Evolutionary conservation across 108 stramenopile species (phyloP), one percentile per base, ranked within the genome.

Genomic region (Cyclotella atomus): DNA sequence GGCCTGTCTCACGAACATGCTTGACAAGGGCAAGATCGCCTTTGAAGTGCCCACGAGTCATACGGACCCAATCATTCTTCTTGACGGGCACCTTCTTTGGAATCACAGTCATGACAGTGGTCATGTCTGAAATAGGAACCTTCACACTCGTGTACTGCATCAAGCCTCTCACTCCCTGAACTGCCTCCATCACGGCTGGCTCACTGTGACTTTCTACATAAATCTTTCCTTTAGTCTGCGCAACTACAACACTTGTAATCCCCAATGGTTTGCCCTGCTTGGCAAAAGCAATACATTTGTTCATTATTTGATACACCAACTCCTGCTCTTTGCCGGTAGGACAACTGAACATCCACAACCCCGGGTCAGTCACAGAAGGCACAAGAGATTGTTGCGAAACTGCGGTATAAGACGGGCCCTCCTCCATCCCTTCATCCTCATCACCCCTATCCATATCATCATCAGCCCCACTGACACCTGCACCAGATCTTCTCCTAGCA

Each of bases 81-180:
- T 96, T 94, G 19, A 99, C 90, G 53, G 93, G 93, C 73, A 92
- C 92, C 70, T 93, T 96, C 54, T 86, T 92, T 16, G 93, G 87
- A 24, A 76, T 81, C 25, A 97, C 96, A 25, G 84, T 93, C 87
- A 99, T 91, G 46, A 98, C 95, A 8, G 96, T 93, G 10, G 98
- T 96, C 97, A 99, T 99, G 62, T 99, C 97, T 8, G 77, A 55
- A 66, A 97, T 93, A 15, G 97, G 97, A 5, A 99, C 84, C 64
- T 96, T 72, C 30, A 83, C 81, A 90, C 89, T 94, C 14, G 91
- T 77, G 70, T 94, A 92, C 32, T 87, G 86, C 79, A 93, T 59
- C 65, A 93, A 75, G 9, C 94, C 89, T 71, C 95, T 86, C 21
- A 99, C 83, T 33, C 97, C 97, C 45, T 88, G 83, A 38, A 99